Base-by-base conservation (phyloP, 345 rosid genomes). In the Melastoma malabathricum region DNA sequence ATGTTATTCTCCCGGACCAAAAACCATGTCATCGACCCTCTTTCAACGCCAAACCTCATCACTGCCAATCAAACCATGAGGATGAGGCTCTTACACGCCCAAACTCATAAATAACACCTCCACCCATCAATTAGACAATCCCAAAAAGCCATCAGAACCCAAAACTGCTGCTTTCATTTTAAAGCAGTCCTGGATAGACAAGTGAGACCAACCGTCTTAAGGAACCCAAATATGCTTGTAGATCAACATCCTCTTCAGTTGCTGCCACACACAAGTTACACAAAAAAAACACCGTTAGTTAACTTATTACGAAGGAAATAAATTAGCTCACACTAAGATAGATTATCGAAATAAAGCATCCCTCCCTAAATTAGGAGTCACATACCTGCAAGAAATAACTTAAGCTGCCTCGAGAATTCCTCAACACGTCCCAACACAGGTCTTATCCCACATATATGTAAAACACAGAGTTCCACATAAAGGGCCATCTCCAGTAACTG, bases 391-490 rank as follows among this genome's bases (percentile, higher is more conserved):
- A 82, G 50, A 22, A 82, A 60, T 52, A 55, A 62, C 70, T 78
- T 78, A 20, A 75, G 58, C 57, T 75, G 79, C 71, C 74, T 84
- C 0, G 95, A 78, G 65, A 86, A 84, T 60, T 78, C 95, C 46
- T 86, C 98, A 52, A 86, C 72, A 10, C 89, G 94, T 13, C 94
- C 96, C 50, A 79, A 56, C 9, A 82, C 87, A 5, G 89, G 84
- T 61, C 85, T 72, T 65, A 80, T 80, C 57, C 94, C 86, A 47
- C 96, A 90, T 29, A 86, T 84, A 56, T 84, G 95, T 29, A 82
- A 62, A 34, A 84, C 89, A 54, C 79, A 82, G 15, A 76, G 80
- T 65, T 90, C 96, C 73, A 86, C 67, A 68, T 78, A 68, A 44
- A 90, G 58, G 34, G 94, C 73, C 87, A 80, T 82, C 70, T 90